Base-by-base conservation (phyloP, 2,329 filamentous ascomycete species). In the Fusarium siculi region DNA sequence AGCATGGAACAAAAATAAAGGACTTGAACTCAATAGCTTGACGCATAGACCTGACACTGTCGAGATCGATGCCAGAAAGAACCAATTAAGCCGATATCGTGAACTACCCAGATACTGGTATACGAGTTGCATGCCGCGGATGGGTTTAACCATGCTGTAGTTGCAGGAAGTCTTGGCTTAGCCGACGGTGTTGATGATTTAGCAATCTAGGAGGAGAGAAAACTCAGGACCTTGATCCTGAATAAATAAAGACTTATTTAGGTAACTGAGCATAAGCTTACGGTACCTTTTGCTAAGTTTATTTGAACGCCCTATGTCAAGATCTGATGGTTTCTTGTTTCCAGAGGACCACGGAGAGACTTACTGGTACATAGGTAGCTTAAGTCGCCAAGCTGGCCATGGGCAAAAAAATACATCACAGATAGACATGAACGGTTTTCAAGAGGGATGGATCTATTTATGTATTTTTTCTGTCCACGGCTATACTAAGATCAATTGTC, bases 381-480 rank as follows among this genome's bases (percentile, higher is more conserved):
- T 16, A 10, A 42, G 19, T 34, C 19, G 18, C n/a, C 11, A 32
- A 37, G 7, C n/a, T 16, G 21, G 30, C 39, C 30, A 34, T 16
- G 23, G 12, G 39, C n/a, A 46, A 19, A 30, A 30, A 25, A 25
- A 49, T 44, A 63, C n/a, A 42, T 47, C 28, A 42, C 36, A 49
- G 15, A 25, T 43, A 25, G 10, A 23, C 9, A 40, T 25, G 18
- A 18, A 60, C 25, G 12, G 11, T 47, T 67, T 56, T 72, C 59
- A 74, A 67, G 74, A 77, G 69, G 73, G 72, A 77, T 73, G 70
- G 69, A 75, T 77, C 61, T 76, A 70, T 65, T 32, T 49, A 40
- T 63, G 70, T 69, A 21, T 28, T 69, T 75, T 71, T 76, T 61
- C 59, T 72, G 56, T 74, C 74, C 75, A 69, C 55, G 71, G 71